A percentile compares a stretch with the other conserved stretches of the same genome.
phyloP scores from a whole-genome alignment of 306 rosid genomes.

The Rubus parviflorus region DNA sequence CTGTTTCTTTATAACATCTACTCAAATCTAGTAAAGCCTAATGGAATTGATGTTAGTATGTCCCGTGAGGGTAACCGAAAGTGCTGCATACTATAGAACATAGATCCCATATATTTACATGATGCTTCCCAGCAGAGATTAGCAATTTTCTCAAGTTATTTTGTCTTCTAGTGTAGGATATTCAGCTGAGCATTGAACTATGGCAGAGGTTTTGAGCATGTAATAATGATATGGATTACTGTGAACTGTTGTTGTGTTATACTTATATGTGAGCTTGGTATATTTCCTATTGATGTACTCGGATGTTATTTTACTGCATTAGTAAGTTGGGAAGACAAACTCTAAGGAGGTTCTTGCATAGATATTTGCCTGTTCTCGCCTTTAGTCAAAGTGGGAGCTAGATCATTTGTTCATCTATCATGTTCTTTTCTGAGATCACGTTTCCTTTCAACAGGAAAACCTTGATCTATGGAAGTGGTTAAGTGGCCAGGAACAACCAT shows the following conservation, averaged over 20 bases:
- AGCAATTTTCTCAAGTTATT: not conserved
- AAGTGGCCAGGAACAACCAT: slow-evolving; percentile 82
- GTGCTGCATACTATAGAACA: not conserved
- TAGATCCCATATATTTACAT: not conserved
- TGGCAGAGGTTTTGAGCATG: not conserved
- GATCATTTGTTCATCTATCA: not conserved
- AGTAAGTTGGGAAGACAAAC: not conserved
- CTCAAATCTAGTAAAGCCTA: not conserved
- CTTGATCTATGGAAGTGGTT: slow-evolving; percentile 95
- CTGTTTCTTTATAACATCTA: not conserved
- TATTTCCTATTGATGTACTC: not conserved
- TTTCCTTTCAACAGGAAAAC: slow-evolving; percentile 62
- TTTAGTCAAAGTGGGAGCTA: not conserved
- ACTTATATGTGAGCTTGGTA: not conserved
- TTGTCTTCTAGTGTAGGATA: not conserved
- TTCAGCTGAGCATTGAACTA: not conserved
- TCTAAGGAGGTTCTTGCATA: not conserved
- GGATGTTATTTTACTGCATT: not conserved
- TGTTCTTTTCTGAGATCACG: not conserved
- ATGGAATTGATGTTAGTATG: not conserved
- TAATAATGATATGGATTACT: not conserved
- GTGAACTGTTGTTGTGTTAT: not conserved
- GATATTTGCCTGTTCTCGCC: not conserved
- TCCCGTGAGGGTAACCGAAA: not conserved
- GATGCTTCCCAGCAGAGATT: not conserved